Conservation (phyloP, 2,329 filamentous ascomycete species). For the Pseudocercospora vitis region DNA sequence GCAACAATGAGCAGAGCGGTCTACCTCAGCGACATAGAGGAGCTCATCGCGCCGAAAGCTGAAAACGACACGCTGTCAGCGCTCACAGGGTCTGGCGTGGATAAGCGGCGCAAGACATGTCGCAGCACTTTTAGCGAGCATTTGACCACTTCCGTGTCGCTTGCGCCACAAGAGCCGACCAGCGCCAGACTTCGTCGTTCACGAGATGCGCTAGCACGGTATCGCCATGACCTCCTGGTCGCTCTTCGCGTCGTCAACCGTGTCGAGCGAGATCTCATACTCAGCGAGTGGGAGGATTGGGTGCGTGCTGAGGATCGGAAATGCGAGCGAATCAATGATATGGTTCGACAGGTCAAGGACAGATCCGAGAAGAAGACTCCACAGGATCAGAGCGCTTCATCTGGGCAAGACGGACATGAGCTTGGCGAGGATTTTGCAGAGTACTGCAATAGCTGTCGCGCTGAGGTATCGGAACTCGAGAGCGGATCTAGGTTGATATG, state of each 20-base stretch:
- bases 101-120: conserved; percentile 29
- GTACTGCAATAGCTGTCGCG: conserved; percentile 63
- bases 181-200: conserved; percentile 66
- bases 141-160: conserved; percentile 22
- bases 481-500: conserved; percentile 20
- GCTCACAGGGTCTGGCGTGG: background rate
- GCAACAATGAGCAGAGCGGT: conserved; percentile 80
- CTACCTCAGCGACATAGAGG: conserved; percentile 77
- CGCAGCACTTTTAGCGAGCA: conserved; percentile 37
- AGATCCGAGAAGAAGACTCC: conserved; percentile 11
- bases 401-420: conserved; percentile 26
- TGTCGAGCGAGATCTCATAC: conserved; percentile 81
- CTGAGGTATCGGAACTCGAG: conserved; percentile 36
- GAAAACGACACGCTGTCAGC: conserved; percentile 22
- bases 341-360: conserved; percentile 43
- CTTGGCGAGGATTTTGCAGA: conserved; percentile 56
- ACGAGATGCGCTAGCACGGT: conserved; percentile 77
- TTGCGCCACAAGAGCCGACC: conserved; percentile 6
- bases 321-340: conserved; percentile 63
- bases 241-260: conserved; percentile 87
- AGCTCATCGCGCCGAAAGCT: conserved; percentile 47
- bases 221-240: conserved; percentile 87
- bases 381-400: background rate
- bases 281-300: conserved; percentile 93
- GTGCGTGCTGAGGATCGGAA: conserved; percentile 73